Evolutionary conservation across 2,329 filamentous ascomycete species (phyloP).

Genomic region (Penicillium palitans): DNA sequence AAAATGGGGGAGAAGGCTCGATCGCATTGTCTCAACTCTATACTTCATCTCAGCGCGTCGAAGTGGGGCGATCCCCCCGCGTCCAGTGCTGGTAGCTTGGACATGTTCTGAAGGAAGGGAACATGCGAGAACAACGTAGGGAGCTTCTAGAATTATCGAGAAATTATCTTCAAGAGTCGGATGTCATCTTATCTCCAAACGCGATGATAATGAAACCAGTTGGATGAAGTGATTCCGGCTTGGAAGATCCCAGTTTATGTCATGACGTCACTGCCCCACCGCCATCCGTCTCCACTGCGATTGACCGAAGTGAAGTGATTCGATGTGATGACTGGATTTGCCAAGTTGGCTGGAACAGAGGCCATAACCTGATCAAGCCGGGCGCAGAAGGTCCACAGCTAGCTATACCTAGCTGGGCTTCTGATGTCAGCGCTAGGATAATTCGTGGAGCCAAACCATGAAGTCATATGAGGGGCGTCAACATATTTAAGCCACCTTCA

Average conservation of each 20-base stretch:
- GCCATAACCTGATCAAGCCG: constrained; percentile 5
- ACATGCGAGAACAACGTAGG: neutral
- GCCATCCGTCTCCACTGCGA: constrained; percentile 1
- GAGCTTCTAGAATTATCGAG: neutral
- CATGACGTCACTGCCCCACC: constrained; percentile 23
- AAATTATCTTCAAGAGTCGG: too few species aligned
- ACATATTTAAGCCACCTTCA: constrained; percentile 2
- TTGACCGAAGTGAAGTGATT: neutral
- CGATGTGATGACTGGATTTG: neutral
- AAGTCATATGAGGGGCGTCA: constrained; percentile 15
- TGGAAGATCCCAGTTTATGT: constrained; percentile 3
- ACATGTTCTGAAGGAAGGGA: neutral
- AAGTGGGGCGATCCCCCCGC: neutral
- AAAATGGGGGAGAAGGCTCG: too few species aligned
- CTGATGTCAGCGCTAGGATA: constrained; percentile 2
- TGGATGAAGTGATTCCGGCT: neutral
- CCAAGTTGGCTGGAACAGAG: neutral
- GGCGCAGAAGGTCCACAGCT: constrained; percentile 1
- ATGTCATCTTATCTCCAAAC: neutral
- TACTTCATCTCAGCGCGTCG: neutral
- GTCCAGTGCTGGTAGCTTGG: neutral
- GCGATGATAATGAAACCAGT: neutral
- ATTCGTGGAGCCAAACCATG: constrained; percentile 6
- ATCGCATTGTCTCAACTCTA: neutral
- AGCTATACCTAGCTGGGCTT: neutral